Evolutionary conservation across 1,139 yeast species (phyloP).

Genomic region (Zygotorulaspora mrakii): DNA sequence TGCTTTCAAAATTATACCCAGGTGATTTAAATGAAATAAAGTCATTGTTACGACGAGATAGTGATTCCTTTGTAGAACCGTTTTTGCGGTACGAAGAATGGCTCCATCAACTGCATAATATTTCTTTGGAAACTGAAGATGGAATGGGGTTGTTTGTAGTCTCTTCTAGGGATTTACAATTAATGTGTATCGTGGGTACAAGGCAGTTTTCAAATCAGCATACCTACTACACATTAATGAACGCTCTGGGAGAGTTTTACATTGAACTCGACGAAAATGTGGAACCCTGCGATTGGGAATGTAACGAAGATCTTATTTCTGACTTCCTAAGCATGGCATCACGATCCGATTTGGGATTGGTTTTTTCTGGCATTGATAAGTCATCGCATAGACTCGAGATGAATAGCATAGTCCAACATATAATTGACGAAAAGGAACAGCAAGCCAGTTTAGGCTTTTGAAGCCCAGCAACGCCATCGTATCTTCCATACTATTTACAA

Average conservation of each 20-base stretch:
- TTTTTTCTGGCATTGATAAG: slow-evolving; percentile 16
- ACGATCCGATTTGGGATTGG: slow-evolving; percentile 20
- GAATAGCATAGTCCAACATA: slow-evolving; percentile 3
- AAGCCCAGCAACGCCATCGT: no score
- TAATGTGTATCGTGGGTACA: slow-evolving; percentile 17
- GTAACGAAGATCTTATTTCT: slow-evolving; percentile 3
- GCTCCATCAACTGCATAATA: slow-evolving; percentile 14
- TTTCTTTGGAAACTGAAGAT: slow-evolving; percentile 6
- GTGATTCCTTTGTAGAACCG: slow-evolving; percentile 13
- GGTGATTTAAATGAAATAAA: slow-evolving; percentile 10
- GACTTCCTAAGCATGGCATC: slow-evolving; percentile 14
- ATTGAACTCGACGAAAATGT: slow-evolving; percentile 16
- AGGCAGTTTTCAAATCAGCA: slow-evolving; percentile 11
- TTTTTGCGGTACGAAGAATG: slow-evolving; percentile 12
- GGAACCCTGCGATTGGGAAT: slow-evolving; percentile 6
- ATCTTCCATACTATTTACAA: no score
- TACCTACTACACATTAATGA: slow-evolving; percentile 17
- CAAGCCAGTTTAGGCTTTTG: neutral
- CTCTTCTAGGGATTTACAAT: slow-evolving; percentile 13
- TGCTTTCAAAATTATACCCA: slow-evolving; percentile 12
- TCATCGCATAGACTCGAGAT: slow-evolving; percentile 4
- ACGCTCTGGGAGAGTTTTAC: slow-evolving; percentile 18
- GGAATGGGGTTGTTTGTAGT: slow-evolving; percentile 15
- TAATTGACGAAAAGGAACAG: neutral
- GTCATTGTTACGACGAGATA: slow-evolving; percentile 9